phyloP scores from a whole-genome alignment of 345 rosid species.

The Populus tremula region DNA sequence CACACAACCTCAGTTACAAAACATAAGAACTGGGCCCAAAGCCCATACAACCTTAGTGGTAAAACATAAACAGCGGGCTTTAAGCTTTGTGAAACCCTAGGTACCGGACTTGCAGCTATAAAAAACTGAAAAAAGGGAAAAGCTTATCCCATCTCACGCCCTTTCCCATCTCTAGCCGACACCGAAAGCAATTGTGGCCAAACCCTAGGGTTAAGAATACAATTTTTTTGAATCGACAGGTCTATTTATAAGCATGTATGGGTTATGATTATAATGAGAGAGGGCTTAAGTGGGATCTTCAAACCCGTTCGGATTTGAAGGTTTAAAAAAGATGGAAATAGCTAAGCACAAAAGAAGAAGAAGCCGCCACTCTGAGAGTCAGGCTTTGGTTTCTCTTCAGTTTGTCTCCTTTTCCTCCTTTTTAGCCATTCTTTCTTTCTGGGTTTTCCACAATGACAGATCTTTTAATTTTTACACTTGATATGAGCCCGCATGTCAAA shows the following conservation, averaged over 20 bases:
- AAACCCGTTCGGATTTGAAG: constrained; percentile 10
- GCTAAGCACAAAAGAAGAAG: constrained; percentile 6
- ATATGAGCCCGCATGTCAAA: constrained; percentile 41
- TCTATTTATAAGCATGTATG: background rate
- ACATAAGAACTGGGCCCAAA: background rate
- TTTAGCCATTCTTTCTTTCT: constrained; percentile 4
- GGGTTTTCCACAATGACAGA: constrained; percentile 38
- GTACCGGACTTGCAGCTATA: background rate
- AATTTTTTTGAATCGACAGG: no score
- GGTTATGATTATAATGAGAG: constrained; percentile 60
- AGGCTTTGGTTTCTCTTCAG: constrained; percentile 30
- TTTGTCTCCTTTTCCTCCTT: background rate
- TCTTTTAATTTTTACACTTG: constrained; percentile 43
- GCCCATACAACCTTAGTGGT: background rate
- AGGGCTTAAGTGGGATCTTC: constrained; percentile 52
- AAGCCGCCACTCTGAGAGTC: constrained; percentile 26
- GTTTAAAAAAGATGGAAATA: background rate
- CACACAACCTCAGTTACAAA: background rate
- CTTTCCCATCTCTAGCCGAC: background rate
- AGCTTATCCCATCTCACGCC: no score
- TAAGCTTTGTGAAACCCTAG: background rate
- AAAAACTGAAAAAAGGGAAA: background rate
- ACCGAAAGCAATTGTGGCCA: background rate
- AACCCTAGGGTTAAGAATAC: background rate
- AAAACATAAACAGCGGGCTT: background rate